Evolutionary conservation across 1,284 basidiomycete genomes (phyloP), one percentile per base, ranked within the genome.

Genomic region (Volvariella volvacea): DNA sequence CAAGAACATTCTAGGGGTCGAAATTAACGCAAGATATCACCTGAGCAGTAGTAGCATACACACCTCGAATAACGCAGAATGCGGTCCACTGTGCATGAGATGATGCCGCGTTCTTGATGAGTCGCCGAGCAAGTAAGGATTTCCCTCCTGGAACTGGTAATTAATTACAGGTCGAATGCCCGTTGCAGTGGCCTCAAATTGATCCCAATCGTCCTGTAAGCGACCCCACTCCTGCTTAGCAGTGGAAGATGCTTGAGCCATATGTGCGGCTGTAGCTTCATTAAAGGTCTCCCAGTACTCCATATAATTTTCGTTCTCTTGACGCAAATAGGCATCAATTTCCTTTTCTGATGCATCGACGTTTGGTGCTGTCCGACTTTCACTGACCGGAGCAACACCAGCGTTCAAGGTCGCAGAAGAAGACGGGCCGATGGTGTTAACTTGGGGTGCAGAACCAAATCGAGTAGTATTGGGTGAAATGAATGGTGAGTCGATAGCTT

Each of bases 201-300:
- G 63, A 52, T 96, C 92, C 92, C 92, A 96, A 51, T 88, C 84
- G 10, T 67, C 60, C 63, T 95, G 91, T 51, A 97, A 49, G 21
- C 52, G 58, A 42, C 66, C 68, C 73, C 73, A 75, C 12, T 59
- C 55, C 6, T 7, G 52, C 42, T 3, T 56, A 16, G 39, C 17
- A 17, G 52, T 47, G 22, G 50, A 31, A 22, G 37, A 41, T 12
- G 49, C 39, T 42, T 31, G 46, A 32, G 45, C 43, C 39, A 39
- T 47, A 42, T 45, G 48, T 7, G 40, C 45, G 40, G 48, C 50
- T 41, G 55, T 43, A 33, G 54, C 42, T 20, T 41, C 9, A 33
- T 47, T 44, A 2, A 49, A 41, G 15, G 66, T 61, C 21, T 68
- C 63, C 78, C 77, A 83, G 50, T 80, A 83, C 9, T 66, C 62